A percentile compares a stretch with the other conserved stretches of the same genome.
phyloP scores from a whole-genome alignment of 306 rosid genomes.

The Abrus pulchellus region DNA sequence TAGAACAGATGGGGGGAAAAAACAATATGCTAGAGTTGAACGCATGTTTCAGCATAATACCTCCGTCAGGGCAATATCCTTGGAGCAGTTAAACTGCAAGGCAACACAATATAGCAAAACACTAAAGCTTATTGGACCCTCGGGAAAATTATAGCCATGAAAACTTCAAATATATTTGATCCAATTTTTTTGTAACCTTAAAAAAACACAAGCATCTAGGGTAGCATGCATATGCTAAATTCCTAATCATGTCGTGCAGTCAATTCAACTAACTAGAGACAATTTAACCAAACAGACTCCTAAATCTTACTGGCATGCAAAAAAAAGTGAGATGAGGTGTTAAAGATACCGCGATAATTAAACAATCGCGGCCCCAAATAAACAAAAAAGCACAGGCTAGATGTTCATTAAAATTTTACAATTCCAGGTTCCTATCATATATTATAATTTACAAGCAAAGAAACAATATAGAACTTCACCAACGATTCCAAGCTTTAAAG shows the following conservation, averaged over 20 bases:
- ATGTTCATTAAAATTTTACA: slow-evolving; percentile 60
- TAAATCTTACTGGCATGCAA: not conserved
- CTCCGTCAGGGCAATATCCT: slow-evolving; percentile 89
- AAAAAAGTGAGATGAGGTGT: not conserved
- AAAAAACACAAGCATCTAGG: slow-evolving; percentile 21
- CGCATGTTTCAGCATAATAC: slow-evolving; percentile 54
- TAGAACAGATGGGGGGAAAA: slow-evolving; percentile 18
- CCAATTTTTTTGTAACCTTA: slow-evolving; percentile 18
- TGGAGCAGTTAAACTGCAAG: slow-evolving; percentile 95
- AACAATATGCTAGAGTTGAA: slow-evolving; percentile 20
- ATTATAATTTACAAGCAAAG: slow-evolving; percentile 50
- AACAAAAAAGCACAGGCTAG: not conserved
- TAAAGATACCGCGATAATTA: slow-evolving; percentile 7
- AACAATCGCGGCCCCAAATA: not conserved
- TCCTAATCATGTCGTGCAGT: slow-evolving; percentile 13
- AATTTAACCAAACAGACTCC: slow-evolving; percentile 20
- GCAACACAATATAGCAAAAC: slow-evolving; percentile 44
- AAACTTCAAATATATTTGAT: slow-evolving; percentile 30
- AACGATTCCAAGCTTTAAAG: slow-evolving; percentile 31
- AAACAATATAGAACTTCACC: slow-evolving; percentile 36
- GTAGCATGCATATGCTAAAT: slow-evolving; percentile 33
- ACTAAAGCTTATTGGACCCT: slow-evolving; percentile 23
- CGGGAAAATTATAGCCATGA: slow-evolving; percentile 1
- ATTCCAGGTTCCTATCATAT: not conserved
- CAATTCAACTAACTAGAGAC: slow-evolving; percentile 28